Conservation (phyloP, 2,329 filamentous ascomycete genomes). For the Xylariaceae sp. region DNA sequence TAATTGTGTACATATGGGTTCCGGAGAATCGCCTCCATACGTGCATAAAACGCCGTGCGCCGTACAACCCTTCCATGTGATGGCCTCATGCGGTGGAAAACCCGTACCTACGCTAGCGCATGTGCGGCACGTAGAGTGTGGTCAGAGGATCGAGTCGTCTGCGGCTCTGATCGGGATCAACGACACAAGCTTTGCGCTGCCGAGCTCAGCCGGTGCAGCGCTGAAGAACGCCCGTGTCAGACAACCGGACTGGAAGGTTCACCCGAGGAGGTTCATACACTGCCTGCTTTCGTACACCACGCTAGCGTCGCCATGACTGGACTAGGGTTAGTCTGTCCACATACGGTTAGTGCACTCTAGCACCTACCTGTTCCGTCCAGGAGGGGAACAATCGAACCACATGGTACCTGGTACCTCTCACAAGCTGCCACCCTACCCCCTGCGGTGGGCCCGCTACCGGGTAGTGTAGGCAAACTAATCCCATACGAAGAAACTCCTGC, state of each 20-base stretch:
- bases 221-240: background rate
- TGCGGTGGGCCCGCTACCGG: no score
- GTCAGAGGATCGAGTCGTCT: background rate
- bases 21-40: no score
- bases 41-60: no score
- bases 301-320: background rate
- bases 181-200: background rate
- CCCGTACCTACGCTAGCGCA: background rate
- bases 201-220: background rate
- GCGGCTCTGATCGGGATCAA: background rate
- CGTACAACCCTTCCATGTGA: no score
- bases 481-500: no score
- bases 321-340: background rate
- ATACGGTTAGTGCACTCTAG: background rate
- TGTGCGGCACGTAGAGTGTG: background rate
- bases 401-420: background rate
- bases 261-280: background rate
- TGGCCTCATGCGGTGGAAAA: background rate
- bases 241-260: background rate
- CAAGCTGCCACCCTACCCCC: no score
- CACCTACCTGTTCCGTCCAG: background rate
- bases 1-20: no score
- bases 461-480: no score
- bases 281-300: background rate
- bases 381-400: background rate